Evolutionary conservation across 139 green algal species (phyloP).

Genomic region (Haematococcus lacustris): DNA sequence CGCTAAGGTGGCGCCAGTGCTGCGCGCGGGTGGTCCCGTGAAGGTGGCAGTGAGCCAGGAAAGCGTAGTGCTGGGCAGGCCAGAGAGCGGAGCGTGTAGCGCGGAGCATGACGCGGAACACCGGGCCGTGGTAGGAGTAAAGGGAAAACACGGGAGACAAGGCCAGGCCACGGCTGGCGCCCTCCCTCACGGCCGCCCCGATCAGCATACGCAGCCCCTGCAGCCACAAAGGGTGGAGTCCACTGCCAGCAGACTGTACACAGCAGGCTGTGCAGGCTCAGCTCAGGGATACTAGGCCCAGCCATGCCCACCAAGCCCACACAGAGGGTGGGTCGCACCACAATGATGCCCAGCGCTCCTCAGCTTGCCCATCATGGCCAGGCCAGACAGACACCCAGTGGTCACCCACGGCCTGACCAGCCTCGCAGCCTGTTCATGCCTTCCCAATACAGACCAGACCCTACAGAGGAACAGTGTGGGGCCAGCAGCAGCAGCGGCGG

Average conservation of each 20-base stretch:
- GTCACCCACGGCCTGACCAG: background rate
- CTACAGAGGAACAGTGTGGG: too few species aligned
- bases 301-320: background rate
- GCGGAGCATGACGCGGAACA: conserved; percentile 7
- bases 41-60: conserved; percentile 20
- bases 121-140: conserved; percentile 43
- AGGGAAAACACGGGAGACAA: too few species aligned
- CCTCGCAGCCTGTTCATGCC: too few species aligned
- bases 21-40: conserved; percentile 4
- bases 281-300: too few species aligned
- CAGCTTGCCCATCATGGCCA: background rate
- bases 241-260: background rate
- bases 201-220: conserved; percentile 53
- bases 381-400: background rate
- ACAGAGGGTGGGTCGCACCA: background rate
- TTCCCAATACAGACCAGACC: too few species aligned
- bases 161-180: too few species aligned
- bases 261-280: too few species aligned
- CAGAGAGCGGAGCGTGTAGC: conserved; percentile 9
- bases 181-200: conserved; percentile 39
- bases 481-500: too few species aligned
- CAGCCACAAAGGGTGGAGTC: background rate
- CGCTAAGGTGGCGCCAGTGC: conserved; percentile 4
- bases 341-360: background rate
- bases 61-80: conserved; percentile 22